phyloP scores from a whole-genome alignment of 1,284 basidiomycete genomes.

The Sporisorium reilianum region DNA sequence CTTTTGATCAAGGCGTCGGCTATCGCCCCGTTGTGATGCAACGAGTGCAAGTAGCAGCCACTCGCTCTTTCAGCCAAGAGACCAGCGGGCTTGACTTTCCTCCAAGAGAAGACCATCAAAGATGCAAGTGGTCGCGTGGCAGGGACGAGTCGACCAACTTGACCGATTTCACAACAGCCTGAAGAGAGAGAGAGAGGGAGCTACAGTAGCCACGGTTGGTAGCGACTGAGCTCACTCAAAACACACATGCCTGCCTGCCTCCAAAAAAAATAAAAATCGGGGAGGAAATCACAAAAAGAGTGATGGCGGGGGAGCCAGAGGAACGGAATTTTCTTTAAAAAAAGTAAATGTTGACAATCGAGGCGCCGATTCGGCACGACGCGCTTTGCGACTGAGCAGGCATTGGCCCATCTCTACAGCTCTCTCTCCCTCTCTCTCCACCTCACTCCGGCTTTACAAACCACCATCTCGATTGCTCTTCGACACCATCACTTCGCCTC shows the following conservation, averaged over 20 bases:
- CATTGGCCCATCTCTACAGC: background rate
- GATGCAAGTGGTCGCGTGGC: conserved; percentile 1
- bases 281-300: conserved; percentile 7
- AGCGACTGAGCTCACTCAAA: conserved; percentile 1
- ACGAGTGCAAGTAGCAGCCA: too few relatives aligned
- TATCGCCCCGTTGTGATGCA: too few relatives aligned
- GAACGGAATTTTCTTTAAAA: conserved; percentile 12
- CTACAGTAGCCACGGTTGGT: background rate
- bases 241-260: background rate
- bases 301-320: background rate
- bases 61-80: too few relatives aligned
- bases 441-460: conserved; percentile 23
- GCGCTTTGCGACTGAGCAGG: conserved; percentile 23
- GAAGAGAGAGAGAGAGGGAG: background rate
- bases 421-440: conserved; percentile 8
- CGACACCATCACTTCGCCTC: background rate
- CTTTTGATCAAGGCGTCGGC: too few relatives aligned
- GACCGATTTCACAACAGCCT: background rate
- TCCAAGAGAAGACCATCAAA: background rate
- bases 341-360: background rate
- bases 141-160: background rate
- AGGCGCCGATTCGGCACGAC: conserved; percentile 14
- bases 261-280: conserved; percentile 9
- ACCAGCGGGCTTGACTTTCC: too few relatives aligned
- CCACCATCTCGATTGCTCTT: conserved; percentile 26